Base-by-base conservation (phyloP, 495 filamentous ascomycete species). In the Tetracladium marchalianum region DNA sequence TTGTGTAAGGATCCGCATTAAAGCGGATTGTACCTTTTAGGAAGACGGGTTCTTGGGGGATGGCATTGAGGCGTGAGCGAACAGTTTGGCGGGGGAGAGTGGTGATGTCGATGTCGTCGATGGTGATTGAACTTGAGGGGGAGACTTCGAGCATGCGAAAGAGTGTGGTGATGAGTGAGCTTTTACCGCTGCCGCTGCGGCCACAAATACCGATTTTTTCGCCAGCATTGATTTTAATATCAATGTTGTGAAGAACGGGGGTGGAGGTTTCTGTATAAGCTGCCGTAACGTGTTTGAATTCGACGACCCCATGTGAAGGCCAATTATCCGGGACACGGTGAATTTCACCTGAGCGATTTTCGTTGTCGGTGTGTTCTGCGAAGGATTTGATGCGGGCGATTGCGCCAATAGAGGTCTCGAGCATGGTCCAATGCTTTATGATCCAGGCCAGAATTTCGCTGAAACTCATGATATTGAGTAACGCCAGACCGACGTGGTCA, bases 401-500 rank as follows among this genome's bases (percentile, higher is more conserved):
- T 4, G 40, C 40, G 6, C 40, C 40, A 1, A 43, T 6, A 2
- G 40, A 43, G 4, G 40, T 43, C 41, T 78, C 74, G 9, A 77
- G 49, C 19, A 59, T 46, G 0, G 71, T 70, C 63, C 64, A 76
- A 0, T n/a, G 53, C 41, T 11, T 22, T 60, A 51, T 11, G 70
- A 52, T 24, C 52, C 64, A 17, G 57, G 51, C 54, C 3, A 53
- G 41, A 11, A 35, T 40, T 27, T 44, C 27, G 31, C 42, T 48
- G 40, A 53, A 53, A 11, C 32, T 12, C 17, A 41, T 52, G 24
- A 49, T 13, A 1, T 18, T 49, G 31, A 42, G 24, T 11, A 81
- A 51, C 0, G 77, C 75, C 5, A 79, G 66, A 43, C 75, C 77
- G 11, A 77, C 64, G 39, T 65, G 72, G 16, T 70, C 73, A 5